phyloP scores from a whole-genome alignment of 192 early-diverging fungal genomes.

The Entomortierella lignicola region DNA sequence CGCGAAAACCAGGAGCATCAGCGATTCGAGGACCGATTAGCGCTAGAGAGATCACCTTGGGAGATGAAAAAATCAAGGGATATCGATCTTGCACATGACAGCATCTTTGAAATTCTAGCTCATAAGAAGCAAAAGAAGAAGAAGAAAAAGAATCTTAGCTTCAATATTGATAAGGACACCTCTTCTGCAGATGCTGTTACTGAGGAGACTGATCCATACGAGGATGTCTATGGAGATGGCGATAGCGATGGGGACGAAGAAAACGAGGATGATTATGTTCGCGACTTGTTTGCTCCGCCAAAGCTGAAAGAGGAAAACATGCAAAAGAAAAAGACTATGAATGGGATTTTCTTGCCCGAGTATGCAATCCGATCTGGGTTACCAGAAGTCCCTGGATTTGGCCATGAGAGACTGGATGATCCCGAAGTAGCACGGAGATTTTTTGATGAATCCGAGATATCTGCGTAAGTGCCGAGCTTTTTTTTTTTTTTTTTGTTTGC shows the following conservation, averaged over 20 bases:
- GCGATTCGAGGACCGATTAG: conserved; percentile 67
- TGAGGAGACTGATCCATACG: conserved; percentile 34
- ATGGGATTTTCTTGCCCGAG: conserved; percentile 63
- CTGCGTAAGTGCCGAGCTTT: conserved; percentile 17
- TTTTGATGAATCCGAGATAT: conserved; percentile 47
- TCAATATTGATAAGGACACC: conserved; percentile 4
- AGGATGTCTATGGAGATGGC: conserved; percentile 48
- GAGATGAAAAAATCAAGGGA: conserved; percentile 68
- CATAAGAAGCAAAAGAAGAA: conserved; percentile 37
- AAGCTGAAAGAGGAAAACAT: conserved; percentile 29
- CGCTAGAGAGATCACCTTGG: conserved; percentile 63
- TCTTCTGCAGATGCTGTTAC: conserved; percentile 8
- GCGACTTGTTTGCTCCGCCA: conserved; percentile 49
- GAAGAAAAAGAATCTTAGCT: conserved; percentile 35
- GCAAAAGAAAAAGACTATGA: conserved; percentile 45
- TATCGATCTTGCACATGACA: conserved; percentile 58
- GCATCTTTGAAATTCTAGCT: conserved; percentile 26
- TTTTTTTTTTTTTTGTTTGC: not conserved
- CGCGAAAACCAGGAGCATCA: conserved; percentile 57
- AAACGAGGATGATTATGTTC: conserved; percentile 50
- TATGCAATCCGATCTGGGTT: conserved; percentile 58
- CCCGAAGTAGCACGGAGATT: conserved; percentile 26
- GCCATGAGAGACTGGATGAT: conserved; percentile 17
- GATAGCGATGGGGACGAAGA: conserved; percentile 51
- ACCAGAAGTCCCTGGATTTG: conserved; percentile 51